Evolutionary conservation across 176 grass and related monocot genomes (phyloP).

Genomic region (Phoenix roebelenii): DNA sequence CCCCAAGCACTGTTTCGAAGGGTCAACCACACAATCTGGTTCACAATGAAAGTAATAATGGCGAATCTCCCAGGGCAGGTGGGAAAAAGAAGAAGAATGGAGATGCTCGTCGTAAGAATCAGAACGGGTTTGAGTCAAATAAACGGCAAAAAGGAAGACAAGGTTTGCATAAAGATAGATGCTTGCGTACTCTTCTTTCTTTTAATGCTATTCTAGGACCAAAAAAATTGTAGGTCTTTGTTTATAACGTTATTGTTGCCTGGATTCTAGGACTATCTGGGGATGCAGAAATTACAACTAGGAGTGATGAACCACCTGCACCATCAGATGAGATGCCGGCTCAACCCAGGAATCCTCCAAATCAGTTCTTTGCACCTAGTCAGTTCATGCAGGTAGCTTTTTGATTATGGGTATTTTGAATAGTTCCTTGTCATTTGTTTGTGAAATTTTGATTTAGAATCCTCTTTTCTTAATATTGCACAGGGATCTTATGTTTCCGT

Average conservation of each 20-base stretch:
- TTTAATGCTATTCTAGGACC: slow-evolving; percentile 1
- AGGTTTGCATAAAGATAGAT: slow-evolving; percentile 26
- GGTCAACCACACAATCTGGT: slow-evolving; percentile 46
- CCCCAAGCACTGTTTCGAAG: slow-evolving; percentile 35
- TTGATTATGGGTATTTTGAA: slow-evolving; percentile 7
- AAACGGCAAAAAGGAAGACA: slow-evolving; percentile 61
- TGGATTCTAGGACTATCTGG: slow-evolving; percentile 33
- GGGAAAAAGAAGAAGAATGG: slow-evolving; percentile 58
- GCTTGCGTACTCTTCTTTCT: background rate
- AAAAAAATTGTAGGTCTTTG: slow-evolving; percentile 6
- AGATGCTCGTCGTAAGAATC: slow-evolving; percentile 28
- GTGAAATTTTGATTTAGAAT: background rate
- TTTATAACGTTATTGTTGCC: slow-evolving; percentile 2
- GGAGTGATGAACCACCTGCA: slow-evolving; percentile 30
- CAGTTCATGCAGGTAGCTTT: slow-evolving; percentile 75
- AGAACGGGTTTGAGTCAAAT: slow-evolving; percentile 37
- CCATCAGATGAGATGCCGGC: slow-evolving; percentile 45
- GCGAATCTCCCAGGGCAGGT: slow-evolving; percentile 34
- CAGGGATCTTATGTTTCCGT: slow-evolving; percentile 50
- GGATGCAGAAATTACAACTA: slow-evolving; percentile 39
- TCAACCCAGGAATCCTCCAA: slow-evolving; percentile 49
- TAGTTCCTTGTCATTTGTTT: background rate
- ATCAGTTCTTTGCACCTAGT: slow-evolving; percentile 49
- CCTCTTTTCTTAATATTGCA: slow-evolving; percentile 9
- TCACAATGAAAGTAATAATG: slow-evolving; percentile 38